Evolutionary conservation across 2,329 filamentous ascomycete species (phyloP).

Genomic region (Anthostomella pinea): DNA sequence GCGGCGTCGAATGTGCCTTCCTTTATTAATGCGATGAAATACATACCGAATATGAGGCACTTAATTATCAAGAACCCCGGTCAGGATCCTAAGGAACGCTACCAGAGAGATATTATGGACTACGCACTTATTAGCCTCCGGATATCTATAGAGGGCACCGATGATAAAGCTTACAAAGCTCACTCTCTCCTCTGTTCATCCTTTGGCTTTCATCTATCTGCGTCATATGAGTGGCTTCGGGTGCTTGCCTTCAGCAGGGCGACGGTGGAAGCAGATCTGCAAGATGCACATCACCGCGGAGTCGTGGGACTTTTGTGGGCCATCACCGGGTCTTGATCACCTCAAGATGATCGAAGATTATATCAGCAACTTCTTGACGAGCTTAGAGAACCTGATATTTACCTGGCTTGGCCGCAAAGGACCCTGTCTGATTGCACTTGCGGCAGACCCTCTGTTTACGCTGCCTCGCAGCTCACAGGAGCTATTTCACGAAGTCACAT

Average conservation of each 20-base stretch:
- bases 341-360: constrained; percentile 80
- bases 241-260: constrained; percentile 66
- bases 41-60: constrained; percentile 68
- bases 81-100: constrained; percentile 65
- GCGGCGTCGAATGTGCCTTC: constrained; percentile 83
- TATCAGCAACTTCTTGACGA: constrained; percentile 64
- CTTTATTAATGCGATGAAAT: constrained; percentile 72
- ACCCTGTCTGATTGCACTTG: constrained; percentile 69
- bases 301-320: constrained; percentile 61
- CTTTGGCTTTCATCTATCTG: constrained; percentile 73
- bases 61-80: constrained; percentile 74
- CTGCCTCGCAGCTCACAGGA: constrained; percentile 52
- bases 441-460: constrained; percentile 67
- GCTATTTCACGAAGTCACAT: constrained; percentile 63
- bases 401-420: constrained; percentile 73
- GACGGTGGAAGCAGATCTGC: constrained; percentile 74
- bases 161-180: constrained; percentile 65
- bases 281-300: constrained; percentile 72
- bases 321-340: constrained; percentile 63
- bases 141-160: constrained; percentile 71
- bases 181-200: constrained; percentile 71
- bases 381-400: constrained; percentile 70
- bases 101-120: constrained; percentile 76
- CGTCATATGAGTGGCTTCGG: constrained; percentile 73
- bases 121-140: constrained; percentile 85